Evolutionary conservation across 139 green algal species (phyloP).

Genomic region (Mesostigma viride): DNA sequence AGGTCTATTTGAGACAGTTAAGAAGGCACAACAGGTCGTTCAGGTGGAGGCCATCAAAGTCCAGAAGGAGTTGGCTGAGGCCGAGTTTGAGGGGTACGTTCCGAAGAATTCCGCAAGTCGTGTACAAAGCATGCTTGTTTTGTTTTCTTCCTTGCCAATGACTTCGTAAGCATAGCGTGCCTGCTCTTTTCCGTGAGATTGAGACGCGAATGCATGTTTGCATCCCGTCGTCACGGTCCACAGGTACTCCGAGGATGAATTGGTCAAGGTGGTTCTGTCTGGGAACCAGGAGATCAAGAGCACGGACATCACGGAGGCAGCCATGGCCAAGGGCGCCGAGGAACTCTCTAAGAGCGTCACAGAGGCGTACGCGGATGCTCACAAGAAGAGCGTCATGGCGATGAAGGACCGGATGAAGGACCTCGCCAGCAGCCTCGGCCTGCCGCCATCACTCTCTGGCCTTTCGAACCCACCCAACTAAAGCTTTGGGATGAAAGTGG

Average conservation of each 20-base stretch:
- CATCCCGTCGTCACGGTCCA: not conserved
- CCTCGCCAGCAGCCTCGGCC: not conserved
- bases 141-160: not conserved
- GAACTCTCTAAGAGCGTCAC: slow-evolving; percentile 54
- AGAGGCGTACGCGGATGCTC: slow-evolving; percentile 75
- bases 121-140: not conserved
- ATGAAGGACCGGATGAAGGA: slow-evolving; percentile 17
- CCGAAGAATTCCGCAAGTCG: slow-evolving; percentile 38
- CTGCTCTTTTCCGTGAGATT: not conserved
- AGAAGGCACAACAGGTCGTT: slow-evolving; percentile 80
- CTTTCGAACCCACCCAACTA: too few species aligned
- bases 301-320: slow-evolving; percentile 78
- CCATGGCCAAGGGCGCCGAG: slow-evolving; percentile 55
- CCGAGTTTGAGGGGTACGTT: slow-evolving; percentile 86
- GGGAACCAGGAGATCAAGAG: slow-evolving; percentile 78
- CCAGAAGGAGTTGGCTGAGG: slow-evolving; percentile 69
- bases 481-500: too few species aligned
- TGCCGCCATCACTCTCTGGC: too few species aligned
- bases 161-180: not conserved
- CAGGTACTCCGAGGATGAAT: not conserved
- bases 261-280: slow-evolving; percentile 60
- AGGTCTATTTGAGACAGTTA: slow-evolving; percentile 28
- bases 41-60: slow-evolving; percentile 79
- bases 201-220: not conserved
- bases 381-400: slow-evolving; percentile 53